These are phyloP conservation scores for Nakazawaea molendinolei DNA, from an alignment of 805 yeast genomes.

Conservation along the genomic window DNA sequence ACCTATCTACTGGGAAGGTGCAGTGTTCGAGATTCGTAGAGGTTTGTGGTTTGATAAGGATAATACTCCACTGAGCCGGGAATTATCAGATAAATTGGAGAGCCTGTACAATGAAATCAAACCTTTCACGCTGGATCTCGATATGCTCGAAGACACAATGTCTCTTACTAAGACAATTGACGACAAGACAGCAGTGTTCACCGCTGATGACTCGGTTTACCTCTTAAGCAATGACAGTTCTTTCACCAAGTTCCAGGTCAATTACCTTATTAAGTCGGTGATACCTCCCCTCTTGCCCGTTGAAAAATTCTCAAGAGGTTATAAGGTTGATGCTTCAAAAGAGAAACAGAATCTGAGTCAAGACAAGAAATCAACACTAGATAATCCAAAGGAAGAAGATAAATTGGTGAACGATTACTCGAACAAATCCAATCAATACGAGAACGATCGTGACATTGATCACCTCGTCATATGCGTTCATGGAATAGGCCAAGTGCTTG, in stretches of 20 bases:
- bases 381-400: conserved; percentile 13
- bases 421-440: conserved; percentile 36
- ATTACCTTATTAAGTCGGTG: conserved; percentile 19
- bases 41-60: conserved; percentile 75
- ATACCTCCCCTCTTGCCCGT: conserved; percentile 37
- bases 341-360: conserved; percentile 3
- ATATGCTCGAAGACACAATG: conserved; percentile 6
- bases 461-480: conserved; percentile 81
- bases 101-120: conserved; percentile 33
- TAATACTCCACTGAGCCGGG: conserved; percentile 46
- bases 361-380: neutral
- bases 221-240: conserved; percentile 20
- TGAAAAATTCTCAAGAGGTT: conserved; percentile 45
- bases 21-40: conserved; percentile 72
- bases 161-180: conserved; percentile 7
- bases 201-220: conserved; percentile 17
- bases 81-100: conserved; percentile 55
- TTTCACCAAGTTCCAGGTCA: conserved; percentile 21
- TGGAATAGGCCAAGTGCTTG: conserved; percentile 90
- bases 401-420: conserved; percentile 45
- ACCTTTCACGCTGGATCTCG: conserved; percentile 14
- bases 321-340: conserved; percentile 14
- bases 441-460: conserved; percentile 36
- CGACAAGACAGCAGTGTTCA: conserved; percentile 22
- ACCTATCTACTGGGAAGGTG: conserved; percentile 89